Base-by-base conservation (phyloP, 2,329 filamentous ascomycete genomes). In the Aspergillus vadensis region DNA sequence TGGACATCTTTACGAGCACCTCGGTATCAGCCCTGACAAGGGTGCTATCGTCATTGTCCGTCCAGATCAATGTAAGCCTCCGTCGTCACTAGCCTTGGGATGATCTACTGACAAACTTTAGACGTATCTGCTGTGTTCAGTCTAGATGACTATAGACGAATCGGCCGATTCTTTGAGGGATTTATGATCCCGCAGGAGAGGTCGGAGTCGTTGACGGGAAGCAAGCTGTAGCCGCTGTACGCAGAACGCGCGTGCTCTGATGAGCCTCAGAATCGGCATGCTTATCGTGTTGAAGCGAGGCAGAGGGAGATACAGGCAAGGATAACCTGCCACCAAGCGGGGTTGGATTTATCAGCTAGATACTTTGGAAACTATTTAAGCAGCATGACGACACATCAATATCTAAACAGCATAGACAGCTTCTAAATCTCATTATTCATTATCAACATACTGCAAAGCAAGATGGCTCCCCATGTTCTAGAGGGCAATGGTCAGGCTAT, bases 11-110 rank as follows among this genome's bases (percentile, higher is more conserved):
- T 88, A 88, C 64, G 76, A 85, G 52, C 75, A 75, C 8, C 85
- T 86, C 44, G 84, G 84, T 0, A 75, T 88, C 12, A 77, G 82
- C 57, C 70, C 78, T 0, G 63, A 72, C 5, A 59, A 70, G 32
- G 83, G 83, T 0, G 81, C 79, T 0, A 63, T 86, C 4, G 77
- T 85, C 0, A 75, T 88, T 60, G 80, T 88, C 8, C 78, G 86
- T 14, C 86, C 86, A 1, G 86, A 88, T 75, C 85, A 88, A 74
- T 85, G 84, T 85, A 72, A 75, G 82, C 73, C 15, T 19, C 8
- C 19, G 2, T 3, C 12, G 2, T 5, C 14, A n/a, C 14, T 12
- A 12, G 32, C 12, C 38, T 48, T 53, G 23, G 6, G 5, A 25
- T 8, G 44, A 25, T 25, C 19, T 36, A 52, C 51, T 67, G 25